These are phyloP conservation scores for Rhizophagus clarus DNA, from an alignment of 192 early-diverging fungal species.

Conservation along the genomic window DNA sequence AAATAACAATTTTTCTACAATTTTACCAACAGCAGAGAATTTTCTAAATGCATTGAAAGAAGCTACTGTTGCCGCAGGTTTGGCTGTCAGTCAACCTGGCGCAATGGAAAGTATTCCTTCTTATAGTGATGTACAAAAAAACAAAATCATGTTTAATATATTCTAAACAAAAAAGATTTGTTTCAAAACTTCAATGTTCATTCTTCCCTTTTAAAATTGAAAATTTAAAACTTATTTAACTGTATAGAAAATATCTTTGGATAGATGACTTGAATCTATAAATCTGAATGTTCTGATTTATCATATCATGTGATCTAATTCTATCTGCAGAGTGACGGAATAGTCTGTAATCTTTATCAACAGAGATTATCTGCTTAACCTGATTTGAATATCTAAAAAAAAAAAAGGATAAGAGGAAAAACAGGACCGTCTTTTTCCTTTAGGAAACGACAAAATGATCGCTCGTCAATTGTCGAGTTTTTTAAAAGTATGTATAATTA, in stretches of 20 bases:
- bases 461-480: background rate
- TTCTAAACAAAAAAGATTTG: no score
- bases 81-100: conserved; percentile 66
- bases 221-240: no score
- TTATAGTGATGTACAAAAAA: conserved; percentile 40
- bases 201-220: no score
- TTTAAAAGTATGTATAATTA: background rate
- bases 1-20: background rate
- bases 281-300: no score
- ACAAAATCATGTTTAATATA: background rate
- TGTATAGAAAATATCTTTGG: no score
- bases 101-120: conserved; percentile 70
- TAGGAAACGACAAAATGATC: background rate
- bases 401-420: no score
- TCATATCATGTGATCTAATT: no score
- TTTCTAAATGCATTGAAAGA: conserved; percentile 54
- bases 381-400: background rate
- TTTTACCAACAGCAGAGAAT: conserved; percentile 30
- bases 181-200: no score
- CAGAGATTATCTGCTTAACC: background rate
- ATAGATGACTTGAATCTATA: no score
- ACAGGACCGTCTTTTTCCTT: background rate
- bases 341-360: no score
- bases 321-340: no score
- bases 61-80: conserved; percentile 64